Evolutionary conservation across 305 asterid genomes (phyloP), one percentile per base, ranked within the genome.

Genomic region (Fraxinus platypoda): DNA sequence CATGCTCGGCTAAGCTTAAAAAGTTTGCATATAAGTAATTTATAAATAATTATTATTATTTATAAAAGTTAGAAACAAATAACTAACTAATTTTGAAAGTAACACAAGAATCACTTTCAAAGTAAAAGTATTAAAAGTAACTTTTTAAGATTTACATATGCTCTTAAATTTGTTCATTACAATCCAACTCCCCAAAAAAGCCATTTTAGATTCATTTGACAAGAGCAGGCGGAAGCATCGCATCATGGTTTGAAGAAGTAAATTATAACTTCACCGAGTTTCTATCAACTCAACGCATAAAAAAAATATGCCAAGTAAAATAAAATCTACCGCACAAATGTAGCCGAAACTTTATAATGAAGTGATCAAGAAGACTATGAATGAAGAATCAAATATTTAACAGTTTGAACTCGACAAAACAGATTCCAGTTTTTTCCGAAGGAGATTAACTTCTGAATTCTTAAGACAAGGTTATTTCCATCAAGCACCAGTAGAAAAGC

Each of bases 391-490:
- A 52, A 80, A 79, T 83, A 81, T 38, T 75, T 1, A 81, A 84
- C 82, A 83, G 31, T 82, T 79, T 21, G 74, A 84, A 85, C 75
- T 84, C 62, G 82, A 68, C 70, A 80, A 80, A 82, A 81, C 79
- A 81, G 30, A 57, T 49, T 4, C 80, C 83, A 64, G 59, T 84
- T 73, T 41, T 52, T 66, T 81, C 74, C 74, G 49, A 19, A 80
- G 62, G 80, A 49, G 19, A 81, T 81, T 80, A n/a, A 82, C 80
- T 34, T 82, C 82, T 77, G 76, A 35, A 74, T 73, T 81, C 84
- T 31, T 74, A 41, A 41, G 26, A 11, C 31, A 41, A 46, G 31
- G 64, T 72, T 59, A 33, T 62, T 72, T 70, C 74, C 35, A 12
- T 75, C 66, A 57, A 74, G 82, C 75, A 46, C 81, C 72, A 19